Percentiles rank a stretch among this genome's conserved stretches.
Conservation (phyloP, 768 basidiomycete genomes). For the Serpula lacrymans region DNA sequence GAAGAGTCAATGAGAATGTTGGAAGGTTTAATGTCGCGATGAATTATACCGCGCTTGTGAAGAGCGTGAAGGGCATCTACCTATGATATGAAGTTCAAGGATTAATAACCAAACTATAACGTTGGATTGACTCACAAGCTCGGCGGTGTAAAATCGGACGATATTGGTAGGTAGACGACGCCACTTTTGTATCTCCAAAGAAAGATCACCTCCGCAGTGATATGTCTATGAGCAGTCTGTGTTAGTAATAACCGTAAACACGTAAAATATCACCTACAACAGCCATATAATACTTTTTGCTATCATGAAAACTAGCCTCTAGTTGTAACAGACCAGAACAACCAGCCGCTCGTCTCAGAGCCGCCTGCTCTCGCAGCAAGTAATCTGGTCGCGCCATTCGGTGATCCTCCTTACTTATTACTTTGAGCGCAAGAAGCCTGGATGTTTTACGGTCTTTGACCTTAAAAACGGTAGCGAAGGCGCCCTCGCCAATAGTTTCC, state of each 20-base stretch:
- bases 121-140: no score
- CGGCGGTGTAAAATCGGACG: background rate
- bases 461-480: background rate
- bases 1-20: slow-evolving; percentile 55
- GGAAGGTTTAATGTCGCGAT: slow-evolving; percentile 66
- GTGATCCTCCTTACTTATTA: no score
- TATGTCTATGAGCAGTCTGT: slow-evolving; percentile 2
- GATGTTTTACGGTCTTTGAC: background rate
- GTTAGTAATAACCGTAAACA: background rate
- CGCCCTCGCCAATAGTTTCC: background rate
- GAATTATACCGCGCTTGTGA: slow-evolving; percentile 61
- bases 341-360: no score
- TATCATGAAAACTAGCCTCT: slow-evolving; percentile 1
- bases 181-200: background rate
- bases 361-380: no score
- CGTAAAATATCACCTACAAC: background rate
- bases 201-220: slow-evolving; percentile 8
- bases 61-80: slow-evolving; percentile 36
- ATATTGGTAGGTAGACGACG: slow-evolving; percentile 3
- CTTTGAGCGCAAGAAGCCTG: no score
- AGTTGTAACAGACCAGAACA: no score
- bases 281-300: background rate
- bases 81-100: no score
- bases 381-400: no score
- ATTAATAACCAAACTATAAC: no score